Evolutionary conservation across 2,329 filamentous ascomycete species (phyloP), one percentile per base, ranked within the genome.

Genomic region (Sporothrix pallida): DNA sequence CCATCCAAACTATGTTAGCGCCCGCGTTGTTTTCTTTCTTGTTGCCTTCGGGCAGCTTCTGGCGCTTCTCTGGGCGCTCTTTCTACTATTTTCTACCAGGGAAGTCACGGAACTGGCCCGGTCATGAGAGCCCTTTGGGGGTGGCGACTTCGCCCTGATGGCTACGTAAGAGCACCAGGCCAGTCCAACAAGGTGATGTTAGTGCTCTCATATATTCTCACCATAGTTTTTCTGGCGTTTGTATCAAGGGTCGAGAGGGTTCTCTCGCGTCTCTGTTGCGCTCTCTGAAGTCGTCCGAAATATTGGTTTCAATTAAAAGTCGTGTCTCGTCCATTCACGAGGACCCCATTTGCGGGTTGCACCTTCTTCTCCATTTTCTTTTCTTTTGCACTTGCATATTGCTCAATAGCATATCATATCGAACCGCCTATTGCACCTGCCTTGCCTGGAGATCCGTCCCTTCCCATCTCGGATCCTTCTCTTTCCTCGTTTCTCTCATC

Each of bases 91-190:
- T 26, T 26, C 23, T 26, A 26, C 23, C 5, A 62, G 42, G 62
- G 42, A 69, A 58, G 42, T 44, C 20, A 58, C 71, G 71, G 60
- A 56, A 67, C 20, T 8, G 23, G 8, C 4, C 31, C 48, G 62
- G 62, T 72, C 71, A 72, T 58, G 63, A 65, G 50, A 62, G 42
- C 26, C 20, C 15, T 31, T 54, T 23, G n/a, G 37, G 17, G 23
- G 72, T 69, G 71, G 71, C 63, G 23, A 72, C 60, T 69, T 68
- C 20, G 26, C 10, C 3, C 6, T 20, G 50, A 42, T 70, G 68
- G 50, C 37, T 58, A 70, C 68, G 48, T 70, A 56, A 50, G 23
- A 31, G 44, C 15, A 12, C 58, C 3, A 60, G 31, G 31, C 60
- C 60, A 13, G 37, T 17, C 31, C 60, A 12, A 26, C 37, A 63